Conservation (phyloP, 805 yeast genomes). For the Pichia paraexigua region DNA sequence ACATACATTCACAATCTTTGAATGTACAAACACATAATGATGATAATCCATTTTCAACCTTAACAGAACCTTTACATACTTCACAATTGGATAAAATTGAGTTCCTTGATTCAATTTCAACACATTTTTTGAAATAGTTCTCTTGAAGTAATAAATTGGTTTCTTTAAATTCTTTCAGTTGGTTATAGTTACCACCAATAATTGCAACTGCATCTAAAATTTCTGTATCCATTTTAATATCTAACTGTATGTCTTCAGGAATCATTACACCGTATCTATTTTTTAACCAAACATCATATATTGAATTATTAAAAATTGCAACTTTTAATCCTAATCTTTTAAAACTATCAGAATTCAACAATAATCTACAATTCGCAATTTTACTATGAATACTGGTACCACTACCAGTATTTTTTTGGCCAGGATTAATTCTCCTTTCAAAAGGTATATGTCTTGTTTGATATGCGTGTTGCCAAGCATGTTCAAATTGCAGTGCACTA, state of each 20-base stretch:
- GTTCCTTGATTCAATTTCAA: conserved; percentile 3
- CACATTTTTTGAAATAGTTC: conserved; percentile 13
- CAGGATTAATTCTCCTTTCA: conserved; percentile 31
- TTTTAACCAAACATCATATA: conserved; percentile 28
- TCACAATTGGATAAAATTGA: conserved; percentile 5
- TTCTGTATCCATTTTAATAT: conserved; percentile 4
- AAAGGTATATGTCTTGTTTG: conserved; percentile 51
- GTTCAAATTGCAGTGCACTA: conserved; percentile 73
- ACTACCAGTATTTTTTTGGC: conserved; percentile 22
- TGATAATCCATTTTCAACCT: conserved; percentile 9
- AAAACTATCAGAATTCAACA: conserved; percentile 39
- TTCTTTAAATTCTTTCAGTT: conserved; percentile 18
- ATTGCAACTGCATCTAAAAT: conserved; percentile 7
- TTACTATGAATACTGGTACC: conserved; percentile 39
- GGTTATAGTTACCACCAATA: conserved; percentile 26
- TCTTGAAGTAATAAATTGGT: conserved; percentile 8
- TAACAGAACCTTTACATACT: conserved; percentile 11
- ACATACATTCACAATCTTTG: conserved; percentile 21
- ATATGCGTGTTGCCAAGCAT: conserved; percentile 74
- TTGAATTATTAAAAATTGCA: conserved; percentile 33
- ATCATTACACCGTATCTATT: conserved; percentile 26
- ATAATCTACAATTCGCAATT: conserved; percentile 38
- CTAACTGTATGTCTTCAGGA: conserved; percentile 18
- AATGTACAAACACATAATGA: conserved; percentile 20
- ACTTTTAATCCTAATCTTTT: conserved; percentile 37